Conservation (phyloP, 805 yeast species). For the Candida cerambycidarum region DNA sequence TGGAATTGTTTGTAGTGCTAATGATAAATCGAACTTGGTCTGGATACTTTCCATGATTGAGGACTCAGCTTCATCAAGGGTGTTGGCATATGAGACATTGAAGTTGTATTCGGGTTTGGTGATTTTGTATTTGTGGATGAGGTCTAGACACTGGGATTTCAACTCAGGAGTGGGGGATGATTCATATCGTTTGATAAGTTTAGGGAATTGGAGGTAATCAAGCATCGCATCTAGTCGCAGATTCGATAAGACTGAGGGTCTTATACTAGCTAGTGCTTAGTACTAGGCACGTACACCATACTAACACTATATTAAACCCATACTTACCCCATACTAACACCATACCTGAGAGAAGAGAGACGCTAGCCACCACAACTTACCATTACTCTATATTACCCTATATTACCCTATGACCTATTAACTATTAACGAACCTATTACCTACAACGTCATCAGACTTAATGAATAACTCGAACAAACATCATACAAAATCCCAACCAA, state of each 20-base stretch:
- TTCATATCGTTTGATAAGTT: conserved; percentile 6
- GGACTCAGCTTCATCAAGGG: conserved; percentile 29
- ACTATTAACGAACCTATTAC: too few species aligned
- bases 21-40: not conserved
- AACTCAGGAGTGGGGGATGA: not conserved
- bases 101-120: conserved; percentile 10
- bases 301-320: too few species aligned
- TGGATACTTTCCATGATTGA: conserved; percentile 24
- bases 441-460: conserved; percentile 31
- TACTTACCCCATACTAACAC: too few species aligned
- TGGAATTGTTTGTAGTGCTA: conserved; percentile 19
- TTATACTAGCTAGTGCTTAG: too few species aligned
- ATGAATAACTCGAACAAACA: conserved; percentile 64
- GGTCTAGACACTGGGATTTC: conserved; percentile 10
- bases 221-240: too few species aligned
- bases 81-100: conserved; percentile 31
- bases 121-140: conserved; percentile 25
- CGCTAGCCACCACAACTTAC: too few species aligned
- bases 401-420: too few species aligned
- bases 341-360: not conserved
- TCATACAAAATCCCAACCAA: conserved; percentile 65
- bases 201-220: conserved; percentile 14
- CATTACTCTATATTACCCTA: too few species aligned
- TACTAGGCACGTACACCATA: too few species aligned
- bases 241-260: too few species aligned